phyloP scores from a whole-genome alignment of 2,329 filamentous ascomycete genomes.

The Alternaria infectoria region DNA sequence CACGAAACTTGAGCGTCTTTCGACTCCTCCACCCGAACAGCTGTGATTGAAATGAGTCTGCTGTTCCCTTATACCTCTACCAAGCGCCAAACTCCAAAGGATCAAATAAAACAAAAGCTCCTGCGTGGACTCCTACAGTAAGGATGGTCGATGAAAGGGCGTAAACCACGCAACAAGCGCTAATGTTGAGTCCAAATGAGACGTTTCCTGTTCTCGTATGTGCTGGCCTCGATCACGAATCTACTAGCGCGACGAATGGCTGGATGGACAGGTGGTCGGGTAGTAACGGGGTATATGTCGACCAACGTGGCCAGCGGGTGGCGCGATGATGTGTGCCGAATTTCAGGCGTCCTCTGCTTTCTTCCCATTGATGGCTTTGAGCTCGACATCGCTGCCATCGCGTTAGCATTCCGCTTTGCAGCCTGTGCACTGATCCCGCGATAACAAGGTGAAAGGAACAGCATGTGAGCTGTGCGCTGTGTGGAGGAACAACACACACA shows the following conservation, averaged over 20 bases:
- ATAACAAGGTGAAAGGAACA: conserved; percentile 1
- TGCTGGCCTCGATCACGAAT: neutral
- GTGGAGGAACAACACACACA: conserved; percentile 1
- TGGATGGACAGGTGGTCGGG: conserved; percentile 9
- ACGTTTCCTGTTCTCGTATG: neutral
- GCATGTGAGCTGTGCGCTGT: conserved; percentile 12
- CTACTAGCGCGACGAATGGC: neutral
- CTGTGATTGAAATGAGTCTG: neutral
- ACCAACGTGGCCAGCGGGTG: conserved; percentile 1
- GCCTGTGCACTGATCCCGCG: neutral
- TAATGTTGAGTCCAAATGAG: neutral
- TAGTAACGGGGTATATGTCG: conserved; percentile 15
- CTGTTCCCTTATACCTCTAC: neutral
- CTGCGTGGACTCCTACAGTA: neutral
- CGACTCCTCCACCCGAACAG: neutral
- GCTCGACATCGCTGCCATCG: conserved; percentile 67
- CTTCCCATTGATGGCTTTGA: conserved; percentile 67
- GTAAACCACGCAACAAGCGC: conserved; percentile 4
- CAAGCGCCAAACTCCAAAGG: conserved; percentile 2
- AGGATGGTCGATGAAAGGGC: neutral
- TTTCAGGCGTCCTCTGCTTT: conserved; percentile 38
- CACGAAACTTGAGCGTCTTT: neutral
- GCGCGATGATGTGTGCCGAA: conserved; percentile 1
- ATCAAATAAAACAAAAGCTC: neutral
- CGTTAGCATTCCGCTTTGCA: conserved; percentile 16